phyloP scores from a whole-genome alignment of 2,329 filamentous ascomycete genomes.

The Stachybotrys echinatus region DNA sequence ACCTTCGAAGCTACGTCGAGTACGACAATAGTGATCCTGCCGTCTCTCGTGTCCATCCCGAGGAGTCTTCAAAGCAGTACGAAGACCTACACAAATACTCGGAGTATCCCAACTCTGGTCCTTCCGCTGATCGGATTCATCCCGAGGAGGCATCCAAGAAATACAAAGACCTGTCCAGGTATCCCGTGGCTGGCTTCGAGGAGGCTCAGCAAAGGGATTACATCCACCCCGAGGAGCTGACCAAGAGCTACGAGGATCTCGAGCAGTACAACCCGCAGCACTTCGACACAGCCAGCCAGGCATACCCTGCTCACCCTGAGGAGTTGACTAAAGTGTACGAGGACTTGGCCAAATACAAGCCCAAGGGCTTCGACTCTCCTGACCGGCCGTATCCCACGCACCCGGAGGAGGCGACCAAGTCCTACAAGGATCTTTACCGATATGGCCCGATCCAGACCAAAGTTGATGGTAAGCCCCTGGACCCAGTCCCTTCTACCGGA shows the following conservation, averaged over 20 bases:
- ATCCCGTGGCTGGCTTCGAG: slow-evolving; percentile 22
- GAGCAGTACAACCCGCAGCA: slow-evolving; percentile 28
- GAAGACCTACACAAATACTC: slow-evolving; percentile 28
- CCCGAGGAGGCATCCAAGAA: slow-evolving; percentile 25
- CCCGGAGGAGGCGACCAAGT: slow-evolving; percentile 29
- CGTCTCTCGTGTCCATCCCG: slow-evolving; percentile 18
- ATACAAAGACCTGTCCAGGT: slow-evolving; percentile 26
- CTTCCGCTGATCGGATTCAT: slow-evolving; percentile 15
- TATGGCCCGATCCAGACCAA: slow-evolving; percentile 33
- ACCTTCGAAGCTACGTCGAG: slow-evolving; percentile 16
- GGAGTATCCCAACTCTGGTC: slow-evolving; percentile 17
- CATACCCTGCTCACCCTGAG: slow-evolving; percentile 24
- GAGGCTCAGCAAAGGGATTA: slow-evolving; percentile 17
- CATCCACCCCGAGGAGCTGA: slow-evolving; percentile 30
- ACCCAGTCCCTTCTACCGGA: slow-evolving; percentile 24
- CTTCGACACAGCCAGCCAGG: slow-evolving; percentile 19
- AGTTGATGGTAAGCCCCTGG: slow-evolving; percentile 21
- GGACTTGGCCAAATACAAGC: slow-evolving; percentile 34
- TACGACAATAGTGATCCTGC: slow-evolving; percentile 20
- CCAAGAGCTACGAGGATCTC: slow-evolving; percentile 35
- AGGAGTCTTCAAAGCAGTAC: slow-evolving; percentile 31
- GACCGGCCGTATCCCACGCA: slow-evolving; percentile 19
- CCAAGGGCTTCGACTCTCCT: slow-evolving; percentile 19
- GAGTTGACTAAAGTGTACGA: slow-evolving; percentile 31
- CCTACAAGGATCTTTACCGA: slow-evolving; percentile 34